Evolutionary conservation across 768 basidiomycete species (phyloP).

Genomic region (Baorangia bicolor): DNA sequence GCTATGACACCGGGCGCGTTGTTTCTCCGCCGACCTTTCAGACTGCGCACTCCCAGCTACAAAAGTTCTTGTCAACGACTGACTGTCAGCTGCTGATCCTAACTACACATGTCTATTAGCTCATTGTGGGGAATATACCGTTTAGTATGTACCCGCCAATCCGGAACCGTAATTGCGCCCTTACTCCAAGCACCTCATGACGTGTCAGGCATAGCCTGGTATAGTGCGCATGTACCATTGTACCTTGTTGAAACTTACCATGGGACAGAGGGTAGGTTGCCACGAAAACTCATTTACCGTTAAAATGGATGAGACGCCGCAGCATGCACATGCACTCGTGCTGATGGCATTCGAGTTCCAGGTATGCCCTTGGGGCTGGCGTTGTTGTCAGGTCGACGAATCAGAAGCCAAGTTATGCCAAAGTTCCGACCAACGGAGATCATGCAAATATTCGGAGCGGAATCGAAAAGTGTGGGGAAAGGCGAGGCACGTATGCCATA

Average conservation of each 20-base stretch:
- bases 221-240: neutral
- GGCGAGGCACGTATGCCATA: constrained; percentile 1
- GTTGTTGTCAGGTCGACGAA: constrained; percentile 8
- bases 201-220: neutral
- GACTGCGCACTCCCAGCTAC: neutral
- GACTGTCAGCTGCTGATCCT: constrained; percentile 11
- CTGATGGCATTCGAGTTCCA: neutral
- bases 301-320: neutral
- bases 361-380: neutral
- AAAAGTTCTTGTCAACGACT: neutral
- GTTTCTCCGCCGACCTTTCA: neutral
- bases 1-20: neutral
- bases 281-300: neutral
- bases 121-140: constrained; percentile 26
- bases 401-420: neutral
- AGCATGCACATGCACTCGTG: neutral
- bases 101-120: constrained; percentile 16
- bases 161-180: constrained; percentile 18
- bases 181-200: constrained; percentile 6
- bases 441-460: neutral
- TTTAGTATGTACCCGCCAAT: constrained; percentile 17
- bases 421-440: constrained; percentile 4
- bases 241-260: constrained; percentile 6
- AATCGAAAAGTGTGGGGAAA: constrained; percentile 13
- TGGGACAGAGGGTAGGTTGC: neutral